phyloP scores from a whole-genome alignment of 352 stramenopile genomes.

The Globisporangium carolinianum region DNA sequence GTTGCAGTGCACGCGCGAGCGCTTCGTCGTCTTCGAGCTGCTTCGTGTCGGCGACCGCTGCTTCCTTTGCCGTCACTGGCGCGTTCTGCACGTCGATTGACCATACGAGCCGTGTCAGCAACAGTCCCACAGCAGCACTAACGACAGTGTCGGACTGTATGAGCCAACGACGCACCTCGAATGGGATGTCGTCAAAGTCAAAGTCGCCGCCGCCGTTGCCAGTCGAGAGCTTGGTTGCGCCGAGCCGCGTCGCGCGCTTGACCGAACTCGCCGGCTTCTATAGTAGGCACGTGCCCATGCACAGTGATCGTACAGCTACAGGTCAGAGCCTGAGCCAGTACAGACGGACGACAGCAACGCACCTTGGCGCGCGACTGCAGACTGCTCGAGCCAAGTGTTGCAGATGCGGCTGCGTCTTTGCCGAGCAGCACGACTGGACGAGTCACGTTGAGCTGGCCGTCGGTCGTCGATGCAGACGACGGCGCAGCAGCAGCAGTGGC shows the following conservation, averaged over 20 bases:
- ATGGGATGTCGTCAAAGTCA: conserved; percentile 87
- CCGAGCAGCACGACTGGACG: conserved; percentile 71
- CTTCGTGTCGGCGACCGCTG: conserved; percentile 37
- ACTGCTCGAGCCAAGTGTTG: conserved; percentile 28
- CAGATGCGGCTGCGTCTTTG: conserved; percentile 40
- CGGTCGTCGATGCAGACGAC: conserved; percentile 14
- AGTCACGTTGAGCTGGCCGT: conserved; percentile 43
- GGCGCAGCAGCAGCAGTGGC: conserved; percentile 1
- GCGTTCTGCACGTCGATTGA: conserved; percentile 41
- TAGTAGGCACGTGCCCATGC: too few relatives aligned
- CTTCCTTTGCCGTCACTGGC: conserved; percentile 23
- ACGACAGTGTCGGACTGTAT: neutral
- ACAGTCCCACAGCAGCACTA: neutral
- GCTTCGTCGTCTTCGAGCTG: conserved; percentile 86
- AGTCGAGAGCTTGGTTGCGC: conserved; percentile 73
- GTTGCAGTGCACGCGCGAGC: conserved; percentile 70
- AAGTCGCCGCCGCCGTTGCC: conserved; percentile 51
- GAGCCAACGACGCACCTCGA: conserved; percentile 38
- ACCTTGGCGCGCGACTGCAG: conserved; percentile 51
- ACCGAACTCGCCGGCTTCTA: conserved; percentile 28
- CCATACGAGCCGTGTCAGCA: neutral
- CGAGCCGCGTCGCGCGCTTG: conserved; percentile 53
- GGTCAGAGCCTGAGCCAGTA: too few relatives aligned
- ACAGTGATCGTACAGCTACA: too few relatives aligned
- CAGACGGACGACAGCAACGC: too few relatives aligned